These are phyloP conservation scores for Dichotomopilus funicola DNA, from an alignment of 2,329 filamentous ascomycete species.

Conservation along the genomic window DNA sequence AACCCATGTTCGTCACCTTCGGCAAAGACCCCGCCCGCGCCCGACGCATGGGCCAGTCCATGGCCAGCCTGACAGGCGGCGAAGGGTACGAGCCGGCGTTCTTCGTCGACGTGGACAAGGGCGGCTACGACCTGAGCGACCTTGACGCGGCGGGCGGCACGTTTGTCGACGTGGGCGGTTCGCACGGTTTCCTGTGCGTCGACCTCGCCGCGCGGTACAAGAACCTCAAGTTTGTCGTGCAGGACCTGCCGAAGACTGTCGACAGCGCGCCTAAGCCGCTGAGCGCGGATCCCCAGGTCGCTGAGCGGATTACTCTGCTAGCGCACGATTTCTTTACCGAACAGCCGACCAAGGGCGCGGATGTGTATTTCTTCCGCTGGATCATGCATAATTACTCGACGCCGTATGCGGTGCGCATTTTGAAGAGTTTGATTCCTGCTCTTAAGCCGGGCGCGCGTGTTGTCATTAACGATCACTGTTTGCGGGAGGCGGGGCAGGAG, in stretches of 20 bases:
- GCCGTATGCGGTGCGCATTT: slow-evolving; percentile 42
- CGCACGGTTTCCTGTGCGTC: slow-evolving; percentile 51
- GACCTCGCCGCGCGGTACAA: slow-evolving; percentile 46
- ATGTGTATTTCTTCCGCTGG: slow-evolving; percentile 54
- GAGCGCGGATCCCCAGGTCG: slow-evolving; percentile 33
- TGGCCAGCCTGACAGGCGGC: slow-evolving; percentile 48
- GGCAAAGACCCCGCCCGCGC: slow-evolving; percentile 42
- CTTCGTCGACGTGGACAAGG: slow-evolving; percentile 36
- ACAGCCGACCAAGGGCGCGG: slow-evolving; percentile 47
- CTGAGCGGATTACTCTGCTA: slow-evolving; percentile 36
- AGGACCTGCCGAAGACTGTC: slow-evolving; percentile 46
- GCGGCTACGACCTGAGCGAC: slow-evolving; percentile 45
- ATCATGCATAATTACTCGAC: slow-evolving; percentile 58
- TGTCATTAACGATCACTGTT: slow-evolving; percentile 36
- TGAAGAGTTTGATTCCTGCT: slow-evolving; percentile 46
- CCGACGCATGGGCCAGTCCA: slow-evolving; percentile 47
- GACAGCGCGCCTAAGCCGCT: slow-evolving; percentile 40
- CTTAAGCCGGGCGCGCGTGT: slow-evolving; percentile 49
- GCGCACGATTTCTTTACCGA: slow-evolving; percentile 53
- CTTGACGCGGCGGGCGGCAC: slow-evolving; percentile 40
- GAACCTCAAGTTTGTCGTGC: slow-evolving; percentile 48
- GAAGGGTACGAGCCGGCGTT: slow-evolving; percentile 50
- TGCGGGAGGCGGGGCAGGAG: slow-evolving; percentile 30
- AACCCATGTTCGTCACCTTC: slow-evolving; percentile 49
- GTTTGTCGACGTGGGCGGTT: slow-evolving; percentile 54